Conservation (phyloP, 345 rosid genomes). For the Anacardium occidentale region DNA sequence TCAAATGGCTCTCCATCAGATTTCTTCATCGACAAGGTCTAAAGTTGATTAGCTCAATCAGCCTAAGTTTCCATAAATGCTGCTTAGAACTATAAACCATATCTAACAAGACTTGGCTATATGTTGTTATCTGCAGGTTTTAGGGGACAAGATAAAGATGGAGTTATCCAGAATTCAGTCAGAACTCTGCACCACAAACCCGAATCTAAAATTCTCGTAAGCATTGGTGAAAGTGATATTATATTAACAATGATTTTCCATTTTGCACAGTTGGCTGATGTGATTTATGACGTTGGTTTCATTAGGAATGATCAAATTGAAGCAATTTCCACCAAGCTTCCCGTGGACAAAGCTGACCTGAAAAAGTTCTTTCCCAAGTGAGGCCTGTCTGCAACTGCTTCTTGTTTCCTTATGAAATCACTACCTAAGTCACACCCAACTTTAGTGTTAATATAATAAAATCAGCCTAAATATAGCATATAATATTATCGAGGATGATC, state of each 20-base stretch:
- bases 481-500: too few relatives aligned
- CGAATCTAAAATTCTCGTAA: slow-evolving; percentile 64
- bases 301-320: slow-evolving; percentile 68
- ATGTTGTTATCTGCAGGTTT: slow-evolving; percentile 37
- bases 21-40: slow-evolving; percentile 74
- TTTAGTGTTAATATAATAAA: not conserved
- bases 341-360: slow-evolving; percentile 65
- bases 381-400: slow-evolving; percentile 16
- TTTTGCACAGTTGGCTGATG: not conserved
- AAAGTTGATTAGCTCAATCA: not conserved
- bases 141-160: slow-evolving; percentile 71
- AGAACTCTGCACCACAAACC: slow-evolving; percentile 56
- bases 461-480: too few relatives aligned
- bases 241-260: not conserved
- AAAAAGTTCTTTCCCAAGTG: slow-evolving; percentile 72
- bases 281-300: slow-evolving; percentile 17
- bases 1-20: slow-evolving; percentile 67
- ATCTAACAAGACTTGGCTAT: too few relatives aligned
- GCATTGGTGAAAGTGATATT: slow-evolving; percentile 7
- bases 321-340: slow-evolving; percentile 77
- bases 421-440: slow-evolving; percentile 12
- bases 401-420: not conserved
- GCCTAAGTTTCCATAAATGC: not conserved
- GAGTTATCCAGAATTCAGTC: slow-evolving; percentile 62
- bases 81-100: not conserved